Base-by-base conservation (phyloP, 1,284 basidiomycete genomes). In the Peniophora sp. region DNA sequence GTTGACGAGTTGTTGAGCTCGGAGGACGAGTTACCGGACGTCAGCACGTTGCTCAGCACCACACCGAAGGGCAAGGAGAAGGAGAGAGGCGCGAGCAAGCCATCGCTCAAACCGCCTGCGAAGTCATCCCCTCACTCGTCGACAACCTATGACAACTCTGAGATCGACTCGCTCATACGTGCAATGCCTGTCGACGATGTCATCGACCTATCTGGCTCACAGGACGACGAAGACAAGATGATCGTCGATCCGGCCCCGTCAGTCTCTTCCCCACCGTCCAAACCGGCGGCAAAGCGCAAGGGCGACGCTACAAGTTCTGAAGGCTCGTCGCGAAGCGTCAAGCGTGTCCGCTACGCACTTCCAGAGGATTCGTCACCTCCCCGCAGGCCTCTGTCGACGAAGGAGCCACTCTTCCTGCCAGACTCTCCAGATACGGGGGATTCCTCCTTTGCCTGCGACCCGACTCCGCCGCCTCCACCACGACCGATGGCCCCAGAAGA, bases 11-110 rank as follows among this genome's bases (percentile, higher is more conserved):
- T 52, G 11, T 23, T 52, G 44, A 57, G 60, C 39, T 59, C 63
- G 47, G 68, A 69, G 41, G 68, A 68, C 19, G 50, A 52, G 32
- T 64, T 82, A 16, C 77, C 78, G 1, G 71, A 71, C 19, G 61
- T 71, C 35, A 61, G 63, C 19, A 52, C 72, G 44, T 57, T 60
- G 39, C 47, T 54, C 48, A 27, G 59, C 56, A 48, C 43, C 32
- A 39, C 34, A 27, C 36, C 51, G 23, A 36, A 45, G 25, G 27
- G 27, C 27, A 32, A 32, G 27, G 27, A 32, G 38, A 41, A 41
- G 38, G 38, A 6, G 41, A 47, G 24, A 34, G 14, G 32, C 27
- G 39, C 24, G 27, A 12, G 27, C 27, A 32, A 32, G 27, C 5
- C 27, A 5, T 5, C 27, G 27, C 12, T 12, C 6, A 32, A 12